Evolutionary conservation across 306 rosid species (phyloP).

Genomic region (Quercus suber): DNA sequence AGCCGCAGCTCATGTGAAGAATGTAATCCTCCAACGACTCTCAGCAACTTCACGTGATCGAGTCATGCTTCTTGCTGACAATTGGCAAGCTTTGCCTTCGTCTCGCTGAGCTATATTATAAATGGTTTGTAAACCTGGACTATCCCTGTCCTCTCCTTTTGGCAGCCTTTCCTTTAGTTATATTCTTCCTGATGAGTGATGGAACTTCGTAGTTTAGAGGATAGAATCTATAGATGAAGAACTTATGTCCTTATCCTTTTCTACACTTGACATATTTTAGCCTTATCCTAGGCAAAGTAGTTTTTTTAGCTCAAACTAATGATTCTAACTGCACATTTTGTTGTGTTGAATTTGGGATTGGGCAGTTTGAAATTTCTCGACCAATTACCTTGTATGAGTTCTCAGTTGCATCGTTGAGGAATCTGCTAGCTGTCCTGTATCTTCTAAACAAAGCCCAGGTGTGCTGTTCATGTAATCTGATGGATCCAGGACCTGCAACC

Average conservation of each 20-base stretch:
- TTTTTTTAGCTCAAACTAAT: background rate
- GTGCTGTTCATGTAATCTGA: background rate
- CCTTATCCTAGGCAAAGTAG: too few relatives aligned
- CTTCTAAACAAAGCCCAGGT: background rate
- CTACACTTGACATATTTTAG: background rate
- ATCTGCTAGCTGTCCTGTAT: background rate
- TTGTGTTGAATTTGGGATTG: background rate
- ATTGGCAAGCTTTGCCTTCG: slow-evolving; percentile 68
- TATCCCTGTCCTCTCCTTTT: background rate
- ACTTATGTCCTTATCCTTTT: background rate
- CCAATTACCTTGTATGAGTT: background rate
- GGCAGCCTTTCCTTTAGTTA: background rate
- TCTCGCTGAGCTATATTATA: slow-evolving; percentile 31
- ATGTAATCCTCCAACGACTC: slow-evolving; percentile 56
- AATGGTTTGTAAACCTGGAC: background rate
- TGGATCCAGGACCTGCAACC: background rate
- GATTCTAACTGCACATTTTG: background rate
- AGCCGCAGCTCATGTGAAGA: slow-evolving; percentile 67
- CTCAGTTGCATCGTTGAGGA: background rate
- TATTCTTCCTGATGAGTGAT: background rate
- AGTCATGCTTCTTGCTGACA: slow-evolving; percentile 55
- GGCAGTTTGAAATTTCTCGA: background rate
- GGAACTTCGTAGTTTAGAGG: background rate
- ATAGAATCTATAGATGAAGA: background rate
- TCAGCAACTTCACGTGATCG: slow-evolving; percentile 55